Percentiles rank a stretch among this genome's conserved stretches.
Conservation (phyloP, 345 rosid genomes). For the Gynandropsis gynandra region DNA sequence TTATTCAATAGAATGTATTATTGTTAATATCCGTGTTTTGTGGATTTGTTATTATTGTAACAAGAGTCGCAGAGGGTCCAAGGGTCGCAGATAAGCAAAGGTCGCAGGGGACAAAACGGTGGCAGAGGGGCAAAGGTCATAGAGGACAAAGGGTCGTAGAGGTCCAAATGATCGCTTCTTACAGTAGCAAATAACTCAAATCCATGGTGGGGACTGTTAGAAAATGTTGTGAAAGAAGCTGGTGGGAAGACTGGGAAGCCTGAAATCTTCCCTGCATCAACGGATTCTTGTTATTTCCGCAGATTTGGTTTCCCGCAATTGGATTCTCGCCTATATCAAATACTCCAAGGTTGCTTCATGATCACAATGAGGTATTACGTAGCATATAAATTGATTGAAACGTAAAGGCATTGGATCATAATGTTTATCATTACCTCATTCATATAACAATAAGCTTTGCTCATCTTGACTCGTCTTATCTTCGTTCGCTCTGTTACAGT, state of each 20-base stretch:
- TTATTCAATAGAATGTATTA: too few species aligned
- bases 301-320: constrained; percentile 62
- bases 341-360: constrained; percentile 84
- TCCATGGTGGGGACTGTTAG: constrained; percentile 84
- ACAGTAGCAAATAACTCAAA: constrained; percentile 64
- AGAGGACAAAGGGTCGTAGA: too few species aligned
- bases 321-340: constrained; percentile 92
- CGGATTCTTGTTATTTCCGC: constrained; percentile 79
- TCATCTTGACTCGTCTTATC: constrained; percentile 42
- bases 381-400: not conserved
- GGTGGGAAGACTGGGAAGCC: constrained; percentile 63
- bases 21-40: too few species aligned
- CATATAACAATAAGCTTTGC: constrained; percentile 55
- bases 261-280: constrained; percentile 85
- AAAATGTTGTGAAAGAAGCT: constrained; percentile 67
- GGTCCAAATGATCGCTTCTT: too few species aligned
- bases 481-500: constrained; percentile 58
- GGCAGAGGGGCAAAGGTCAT: too few species aligned
- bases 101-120: too few species aligned
- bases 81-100: too few species aligned
- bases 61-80: too few species aligned
- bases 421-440: not conserved
- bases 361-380: constrained; percentile 72
- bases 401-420: not conserved
- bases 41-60: too few species aligned